These are phyloP conservation scores for Codiaeum variegatum DNA, from an alignment of 441 rosid species.

Conservation along the genomic window DNA sequence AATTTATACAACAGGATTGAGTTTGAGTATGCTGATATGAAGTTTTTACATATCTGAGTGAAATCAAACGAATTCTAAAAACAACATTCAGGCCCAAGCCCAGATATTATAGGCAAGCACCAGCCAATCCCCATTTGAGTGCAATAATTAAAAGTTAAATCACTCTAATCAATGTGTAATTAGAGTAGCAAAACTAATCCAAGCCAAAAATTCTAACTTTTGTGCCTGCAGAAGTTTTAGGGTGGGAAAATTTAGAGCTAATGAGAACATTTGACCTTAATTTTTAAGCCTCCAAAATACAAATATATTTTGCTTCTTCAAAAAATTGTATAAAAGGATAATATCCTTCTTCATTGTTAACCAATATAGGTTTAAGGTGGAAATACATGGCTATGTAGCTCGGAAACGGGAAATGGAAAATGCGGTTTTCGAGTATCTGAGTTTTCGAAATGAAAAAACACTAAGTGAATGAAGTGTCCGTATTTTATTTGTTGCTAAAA, in stretches of 20 bases:
- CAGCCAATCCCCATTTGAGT: slow-evolving; percentile 63
- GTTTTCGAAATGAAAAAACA: too few species aligned
- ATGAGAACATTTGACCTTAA: slow-evolving; percentile 78
- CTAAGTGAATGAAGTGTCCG: too few species aligned
- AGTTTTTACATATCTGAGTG: neutral
- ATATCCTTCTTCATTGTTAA: slow-evolving; percentile 40
- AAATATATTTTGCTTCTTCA: slow-evolving; percentile 45
- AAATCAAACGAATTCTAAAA: neutral
- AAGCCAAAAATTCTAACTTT: slow-evolving; percentile 59
- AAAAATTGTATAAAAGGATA: slow-evolving; percentile 41
- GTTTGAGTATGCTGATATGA: neutral
- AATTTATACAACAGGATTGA: too few species aligned
- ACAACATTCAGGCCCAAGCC: too few species aligned
- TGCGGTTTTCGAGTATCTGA: too few species aligned
- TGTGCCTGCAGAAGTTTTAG: slow-evolving; percentile 82
- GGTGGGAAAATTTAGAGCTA: slow-evolving; percentile 73
- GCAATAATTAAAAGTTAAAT: slow-evolving; percentile 50
- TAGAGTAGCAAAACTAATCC: slow-evolving; percentile 66
- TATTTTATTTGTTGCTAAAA: neutral
- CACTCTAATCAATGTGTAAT: slow-evolving; percentile 38
- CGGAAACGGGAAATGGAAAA: too few species aligned
- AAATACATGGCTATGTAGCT: too few species aligned
- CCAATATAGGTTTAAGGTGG: slow-evolving; percentile 47
- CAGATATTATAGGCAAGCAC: slow-evolving; percentile 71
- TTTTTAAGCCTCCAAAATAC: slow-evolving; percentile 46